Conservation (phyloP, 1,284 basidiomycete species). For the Puccinia coronata region DNA sequence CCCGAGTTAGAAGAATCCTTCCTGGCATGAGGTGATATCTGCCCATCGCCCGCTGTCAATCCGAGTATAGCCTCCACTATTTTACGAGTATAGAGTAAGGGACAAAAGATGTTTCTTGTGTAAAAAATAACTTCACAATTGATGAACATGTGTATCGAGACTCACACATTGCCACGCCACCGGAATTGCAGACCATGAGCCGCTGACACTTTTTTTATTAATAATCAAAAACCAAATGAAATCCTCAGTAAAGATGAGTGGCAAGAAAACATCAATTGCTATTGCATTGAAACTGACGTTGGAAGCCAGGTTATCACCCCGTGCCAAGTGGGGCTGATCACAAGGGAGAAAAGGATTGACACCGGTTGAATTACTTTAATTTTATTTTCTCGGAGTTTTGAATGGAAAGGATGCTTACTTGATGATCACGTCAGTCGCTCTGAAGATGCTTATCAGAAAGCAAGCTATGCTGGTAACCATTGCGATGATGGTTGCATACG, state of each 20-base stretch:
- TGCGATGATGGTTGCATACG: neutral
- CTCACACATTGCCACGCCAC: constrained; percentile 4
- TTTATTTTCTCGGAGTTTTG: too few species aligned
- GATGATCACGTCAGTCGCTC: neutral
- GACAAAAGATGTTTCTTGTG: too few species aligned
- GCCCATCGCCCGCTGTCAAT: too few species aligned
- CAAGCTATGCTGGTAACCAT: neutral
- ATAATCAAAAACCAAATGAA: too few species aligned
- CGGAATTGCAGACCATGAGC: constrained; percentile 1
- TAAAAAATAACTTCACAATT: too few species aligned
- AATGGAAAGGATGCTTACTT: neutral
- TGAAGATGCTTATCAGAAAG: neutral
- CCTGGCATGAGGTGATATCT: too few species aligned
- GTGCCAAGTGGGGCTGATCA: neutral
- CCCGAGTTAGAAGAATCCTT: too few species aligned
- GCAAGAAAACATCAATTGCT: too few species aligned
- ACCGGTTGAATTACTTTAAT: too few species aligned
- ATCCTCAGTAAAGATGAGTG: too few species aligned
- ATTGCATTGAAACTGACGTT: neutral
- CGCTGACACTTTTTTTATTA: neutral
- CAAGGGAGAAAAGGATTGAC: neutral
- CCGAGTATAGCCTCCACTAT: too few species aligned
- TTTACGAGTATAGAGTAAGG: too few species aligned
- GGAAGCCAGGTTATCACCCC: neutral
- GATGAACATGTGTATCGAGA: neutral